phyloP scores from a whole-genome alignment of 441 rosid species.

The Euphorbia neoarborescens region DNA sequence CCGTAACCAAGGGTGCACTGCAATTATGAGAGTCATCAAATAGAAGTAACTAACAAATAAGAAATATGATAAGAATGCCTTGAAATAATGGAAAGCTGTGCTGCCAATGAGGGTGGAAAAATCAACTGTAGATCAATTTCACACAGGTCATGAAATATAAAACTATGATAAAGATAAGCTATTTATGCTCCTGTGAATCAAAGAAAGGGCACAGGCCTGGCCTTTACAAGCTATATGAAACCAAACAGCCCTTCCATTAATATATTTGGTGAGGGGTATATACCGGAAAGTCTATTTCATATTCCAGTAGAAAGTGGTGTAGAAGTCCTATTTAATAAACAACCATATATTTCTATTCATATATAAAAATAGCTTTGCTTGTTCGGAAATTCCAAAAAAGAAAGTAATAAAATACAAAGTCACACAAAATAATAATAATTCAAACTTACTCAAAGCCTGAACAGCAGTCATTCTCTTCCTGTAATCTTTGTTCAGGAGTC shows the following conservation, averaged over 20 bases:
- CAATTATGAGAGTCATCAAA: conserved; percentile 17
- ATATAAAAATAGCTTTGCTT: neutral
- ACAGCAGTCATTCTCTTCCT: conserved; percentile 89
- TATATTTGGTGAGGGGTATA: neutral
- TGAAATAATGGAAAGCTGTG: neutral
- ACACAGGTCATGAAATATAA: neutral
- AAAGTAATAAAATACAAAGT: neutral
- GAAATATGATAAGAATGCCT: neutral
- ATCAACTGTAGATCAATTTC: neutral
- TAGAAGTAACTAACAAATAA: neutral
- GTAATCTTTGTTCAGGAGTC: conserved; percentile 84
- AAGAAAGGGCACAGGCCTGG: neutral
- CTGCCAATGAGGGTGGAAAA: neutral
- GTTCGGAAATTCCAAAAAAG: conserved; percentile 2
- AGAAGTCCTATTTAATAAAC: neutral
- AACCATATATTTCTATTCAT: neutral
- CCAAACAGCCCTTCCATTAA: neutral
- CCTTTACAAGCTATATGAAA: neutral
- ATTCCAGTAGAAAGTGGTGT: neutral
- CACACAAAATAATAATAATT: conserved; percentile 3
- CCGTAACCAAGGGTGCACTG: conserved; percentile 88
- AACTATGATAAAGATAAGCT: neutral
- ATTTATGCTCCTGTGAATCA: neutral
- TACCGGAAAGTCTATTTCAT: neutral
- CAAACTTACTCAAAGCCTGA: conserved; percentile 81